Conservation (phyloP, 2,329 filamentous ascomycete species). For the Colletotrichum cereale region DNA sequence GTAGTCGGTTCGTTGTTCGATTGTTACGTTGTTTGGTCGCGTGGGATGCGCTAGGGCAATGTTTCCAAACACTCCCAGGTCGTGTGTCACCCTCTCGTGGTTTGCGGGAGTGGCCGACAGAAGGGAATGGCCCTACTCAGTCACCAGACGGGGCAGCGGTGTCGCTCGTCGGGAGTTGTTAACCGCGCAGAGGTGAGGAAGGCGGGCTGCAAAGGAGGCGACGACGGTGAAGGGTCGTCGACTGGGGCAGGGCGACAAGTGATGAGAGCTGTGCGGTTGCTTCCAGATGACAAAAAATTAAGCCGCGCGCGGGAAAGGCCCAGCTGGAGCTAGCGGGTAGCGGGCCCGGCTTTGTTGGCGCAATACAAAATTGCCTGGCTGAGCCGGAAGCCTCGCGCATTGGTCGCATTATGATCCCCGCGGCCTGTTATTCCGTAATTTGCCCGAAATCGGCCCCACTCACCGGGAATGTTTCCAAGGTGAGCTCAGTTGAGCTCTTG, state of each 20-base stretch:
- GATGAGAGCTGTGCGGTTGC: slow-evolving; percentile 29
- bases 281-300: slow-evolving; percentile 39
- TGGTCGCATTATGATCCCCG: slow-evolving; percentile 7
- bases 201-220: slow-evolving; percentile 12
- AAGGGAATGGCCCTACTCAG: slow-evolving; percentile 14
- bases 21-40: slow-evolving; percentile 11
- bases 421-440: slow-evolving; percentile 31
- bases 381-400: slow-evolving; percentile 36
- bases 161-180: slow-evolving; percentile 12
- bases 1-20: slow-evolving; percentile 22
- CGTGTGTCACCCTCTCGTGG: slow-evolving; percentile 19
- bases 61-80: slow-evolving; percentile 7
- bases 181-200: neutral
- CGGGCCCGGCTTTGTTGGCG: slow-evolving; percentile 39
- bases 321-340: slow-evolving; percentile 35
- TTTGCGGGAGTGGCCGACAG: slow-evolving; percentile 19
- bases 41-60: slow-evolving; percentile 22
- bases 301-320: slow-evolving; percentile 35
- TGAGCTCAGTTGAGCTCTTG: slow-evolving; percentile 16
- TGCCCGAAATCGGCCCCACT: slow-evolving; percentile 35
- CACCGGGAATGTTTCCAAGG: neutral
- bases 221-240: slow-evolving; percentile 24
- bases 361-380: slow-evolving; percentile 33
- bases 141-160: neutral
- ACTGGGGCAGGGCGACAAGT: slow-evolving; percentile 20